These are phyloP conservation scores for Fusarium tupiense DNA, from an alignment of 2,329 filamentous ascomycete species.

Conservation along the genomic window DNA sequence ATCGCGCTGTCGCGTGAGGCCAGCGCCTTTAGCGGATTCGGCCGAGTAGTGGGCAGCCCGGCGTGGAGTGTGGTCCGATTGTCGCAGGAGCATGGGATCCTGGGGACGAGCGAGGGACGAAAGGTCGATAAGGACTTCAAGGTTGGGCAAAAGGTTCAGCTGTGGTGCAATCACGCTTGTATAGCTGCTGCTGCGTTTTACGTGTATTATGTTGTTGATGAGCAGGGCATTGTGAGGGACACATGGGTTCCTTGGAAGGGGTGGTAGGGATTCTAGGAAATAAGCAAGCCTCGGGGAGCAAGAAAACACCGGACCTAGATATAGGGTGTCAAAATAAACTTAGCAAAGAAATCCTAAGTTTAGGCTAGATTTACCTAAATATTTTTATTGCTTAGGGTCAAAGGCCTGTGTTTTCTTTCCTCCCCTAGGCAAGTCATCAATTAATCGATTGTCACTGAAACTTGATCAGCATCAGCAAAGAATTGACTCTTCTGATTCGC, in stretches of 20 bases:
- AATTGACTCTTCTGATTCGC: constrained; percentile 26
- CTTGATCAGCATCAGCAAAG: constrained; percentile 3
- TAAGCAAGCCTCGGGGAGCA: not conserved
- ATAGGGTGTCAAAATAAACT: no score
- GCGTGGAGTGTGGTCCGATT: constrained; percentile 49
- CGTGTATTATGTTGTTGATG: constrained; percentile 51
- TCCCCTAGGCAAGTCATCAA: not conserved
- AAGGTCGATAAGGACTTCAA: constrained; percentile 43
- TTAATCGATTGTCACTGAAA: not conserved
- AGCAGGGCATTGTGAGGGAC: constrained; percentile 46
- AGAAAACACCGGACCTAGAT: no score
- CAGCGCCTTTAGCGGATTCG: constrained; percentile 45
- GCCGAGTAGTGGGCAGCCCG: constrained; percentile 42
- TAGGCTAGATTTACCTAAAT: no score
- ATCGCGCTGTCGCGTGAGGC: constrained; percentile 50
- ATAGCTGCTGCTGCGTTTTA: constrained; percentile 51
- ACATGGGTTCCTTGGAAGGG: constrained; percentile 53
- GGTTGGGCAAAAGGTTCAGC: constrained; percentile 47
- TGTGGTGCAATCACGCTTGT: constrained; percentile 49
- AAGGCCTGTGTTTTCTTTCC: no score
- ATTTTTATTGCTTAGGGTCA: no score
- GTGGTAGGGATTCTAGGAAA: constrained; percentile 23
- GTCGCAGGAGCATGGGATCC: constrained; percentile 52
- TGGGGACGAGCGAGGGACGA: constrained; percentile 39
- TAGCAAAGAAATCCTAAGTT: no score